Evolutionary conservation across 345 rosid genomes (phyloP).

Genomic region (Eucalyptus tenuipes): DNA sequence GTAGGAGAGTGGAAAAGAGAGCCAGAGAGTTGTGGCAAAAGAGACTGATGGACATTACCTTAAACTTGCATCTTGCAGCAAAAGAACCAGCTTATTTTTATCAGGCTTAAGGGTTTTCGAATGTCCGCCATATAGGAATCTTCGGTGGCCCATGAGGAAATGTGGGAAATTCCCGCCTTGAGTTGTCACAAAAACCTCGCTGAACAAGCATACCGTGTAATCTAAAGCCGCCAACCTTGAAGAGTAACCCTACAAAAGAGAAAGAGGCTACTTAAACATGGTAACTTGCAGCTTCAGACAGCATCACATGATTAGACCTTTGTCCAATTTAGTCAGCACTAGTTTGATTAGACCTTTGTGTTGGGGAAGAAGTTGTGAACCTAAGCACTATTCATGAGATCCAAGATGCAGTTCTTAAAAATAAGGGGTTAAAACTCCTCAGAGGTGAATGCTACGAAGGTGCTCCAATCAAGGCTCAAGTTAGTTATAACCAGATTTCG

Average conservation of each 20-base stretch:
- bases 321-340: background rate
- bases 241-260: conserved; percentile 52
- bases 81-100: conserved; percentile 65
- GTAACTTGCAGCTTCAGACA: background rate
- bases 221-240: conserved; percentile 96
- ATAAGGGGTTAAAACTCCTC: background rate
- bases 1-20: background rate
- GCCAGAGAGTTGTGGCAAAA: background rate
- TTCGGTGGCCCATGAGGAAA: conserved; percentile 90
- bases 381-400: background rate
- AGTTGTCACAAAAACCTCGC: conserved; percentile 87
- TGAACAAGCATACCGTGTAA: conserved; percentile 74
- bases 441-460: background rate
- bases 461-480: background rate
- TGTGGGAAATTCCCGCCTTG: conserved; percentile 98
- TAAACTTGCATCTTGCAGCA: conserved; percentile 60
- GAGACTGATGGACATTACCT: conserved; percentile 29
- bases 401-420: background rate
- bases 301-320: background rate
- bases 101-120: conserved; percentile 84
- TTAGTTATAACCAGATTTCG: background rate
- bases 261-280: background rate
- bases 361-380: background rate
- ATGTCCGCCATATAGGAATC: conserved; percentile 80
- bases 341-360: too few relatives aligned